Percentiles rank a stretch among this genome's conserved stretches.
These are phyloP conservation scores for Tylopilus felleus DNA, from an alignment of 768 basidiomycete species.

Conservation along the genomic window DNA sequence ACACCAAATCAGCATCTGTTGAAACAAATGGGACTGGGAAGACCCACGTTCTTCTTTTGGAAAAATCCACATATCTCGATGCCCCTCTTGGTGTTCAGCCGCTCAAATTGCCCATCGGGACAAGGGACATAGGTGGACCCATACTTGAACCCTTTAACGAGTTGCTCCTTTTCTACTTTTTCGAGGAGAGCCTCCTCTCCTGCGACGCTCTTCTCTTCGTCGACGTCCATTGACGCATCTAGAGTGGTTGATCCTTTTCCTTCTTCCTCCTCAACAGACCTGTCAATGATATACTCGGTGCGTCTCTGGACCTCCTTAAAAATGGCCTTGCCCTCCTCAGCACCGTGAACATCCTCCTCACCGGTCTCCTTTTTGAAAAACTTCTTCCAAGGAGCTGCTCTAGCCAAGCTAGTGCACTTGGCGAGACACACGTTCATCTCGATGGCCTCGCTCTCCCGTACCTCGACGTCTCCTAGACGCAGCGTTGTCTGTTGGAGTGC, in stretches of 20 bases:
- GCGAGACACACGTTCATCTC: conserved; percentile 70
- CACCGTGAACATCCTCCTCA: conserved; percentile 27
- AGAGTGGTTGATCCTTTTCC: conserved; percentile 18
- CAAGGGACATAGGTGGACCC: conserved; percentile 85
- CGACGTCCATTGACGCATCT: conserved; percentile 21
- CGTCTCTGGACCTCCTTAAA: conserved; percentile 42
- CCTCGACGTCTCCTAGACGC: conserved; percentile 73
- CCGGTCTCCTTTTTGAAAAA: conserved; percentile 34
- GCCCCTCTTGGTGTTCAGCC: conserved; percentile 72
- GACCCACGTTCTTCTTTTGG: conserved; percentile 54
- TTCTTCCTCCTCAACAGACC: conserved; percentile 33
- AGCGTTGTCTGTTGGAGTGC: conserved; percentile 60
- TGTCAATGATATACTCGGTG: conserved; percentile 59
- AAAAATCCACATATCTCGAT: conserved; percentile 91
- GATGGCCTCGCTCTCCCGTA: conserved; percentile 65
- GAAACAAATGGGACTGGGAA: background rate
- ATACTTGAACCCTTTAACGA: conserved; percentile 83
- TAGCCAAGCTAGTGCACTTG: conserved; percentile 72
- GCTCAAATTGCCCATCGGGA: conserved; percentile 80
- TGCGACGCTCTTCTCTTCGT: conserved; percentile 32
- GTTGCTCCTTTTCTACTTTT: conserved; percentile 73
- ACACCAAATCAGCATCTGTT: background rate
- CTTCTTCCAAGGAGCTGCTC: conserved; percentile 74
- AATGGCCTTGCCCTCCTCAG: conserved; percentile 25
- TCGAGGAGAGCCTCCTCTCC: conserved; percentile 40